Percentiles rank a stretch among this genome's conserved stretches.
Conservation (phyloP, 139 green algal species). For the Yamagishiella unicocca region DNA sequence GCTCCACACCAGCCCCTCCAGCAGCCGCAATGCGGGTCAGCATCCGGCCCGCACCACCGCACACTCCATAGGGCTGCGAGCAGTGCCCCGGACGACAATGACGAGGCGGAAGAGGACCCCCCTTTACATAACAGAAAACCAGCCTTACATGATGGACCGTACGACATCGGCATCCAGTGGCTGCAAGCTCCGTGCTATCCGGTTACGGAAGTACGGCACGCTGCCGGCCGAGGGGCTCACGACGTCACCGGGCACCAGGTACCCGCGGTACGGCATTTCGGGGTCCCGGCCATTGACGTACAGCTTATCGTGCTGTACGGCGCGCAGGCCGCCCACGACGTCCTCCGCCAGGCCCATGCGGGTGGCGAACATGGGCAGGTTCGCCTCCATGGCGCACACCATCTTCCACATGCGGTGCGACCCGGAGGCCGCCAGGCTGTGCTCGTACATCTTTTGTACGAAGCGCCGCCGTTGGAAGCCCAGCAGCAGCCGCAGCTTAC, state of each 20-base stretch:
- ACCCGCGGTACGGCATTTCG: background rate
- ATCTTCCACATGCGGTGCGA: slow-evolving; percentile 61
- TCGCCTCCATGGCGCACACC: slow-evolving; percentile 58
- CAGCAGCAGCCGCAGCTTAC: slow-evolving; percentile 61
- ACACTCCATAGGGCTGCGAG: no score
- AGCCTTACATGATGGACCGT: slow-evolving; percentile 12
- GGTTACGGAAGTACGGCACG: background rate
- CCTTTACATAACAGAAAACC: no score
- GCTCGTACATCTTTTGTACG: slow-evolving; percentile 57
- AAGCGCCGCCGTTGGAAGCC: slow-evolving; percentile 47
- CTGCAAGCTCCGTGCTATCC: slow-evolving; percentile 15
- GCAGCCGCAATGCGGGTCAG: no score
- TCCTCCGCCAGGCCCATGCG: slow-evolving; percentile 56
- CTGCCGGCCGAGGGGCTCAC: slow-evolving; percentile 28
- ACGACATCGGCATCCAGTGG: slow-evolving; percentile 24
- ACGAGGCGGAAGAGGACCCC: no score
- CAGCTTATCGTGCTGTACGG: slow-evolving; percentile 17
- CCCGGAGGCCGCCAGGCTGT: slow-evolving; percentile 24
- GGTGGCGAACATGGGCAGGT: slow-evolving; percentile 28
- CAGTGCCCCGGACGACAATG: no score
- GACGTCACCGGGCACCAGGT: slow-evolving; percentile 53
- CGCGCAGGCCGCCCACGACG: slow-evolving; percentile 6
- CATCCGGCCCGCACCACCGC: no score
- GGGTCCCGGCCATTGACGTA: slow-evolving; percentile 49
- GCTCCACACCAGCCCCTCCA: no score